Evolutionary conservation across 2,329 filamentous ascomycete genomes (phyloP).

Genomic region (Cordyceps pruinosa): DNA sequence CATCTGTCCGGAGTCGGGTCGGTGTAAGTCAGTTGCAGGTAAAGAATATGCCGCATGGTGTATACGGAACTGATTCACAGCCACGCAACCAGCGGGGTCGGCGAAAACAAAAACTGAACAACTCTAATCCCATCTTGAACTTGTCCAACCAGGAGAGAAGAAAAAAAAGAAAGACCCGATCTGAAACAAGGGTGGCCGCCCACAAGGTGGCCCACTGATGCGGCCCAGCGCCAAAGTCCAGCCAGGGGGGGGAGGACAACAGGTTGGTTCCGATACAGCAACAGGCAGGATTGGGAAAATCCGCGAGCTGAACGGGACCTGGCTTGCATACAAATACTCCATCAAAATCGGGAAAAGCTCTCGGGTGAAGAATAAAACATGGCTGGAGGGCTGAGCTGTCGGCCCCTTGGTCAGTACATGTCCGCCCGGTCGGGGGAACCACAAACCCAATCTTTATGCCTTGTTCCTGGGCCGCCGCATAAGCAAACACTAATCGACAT

Average conservation of each 20-base stretch:
- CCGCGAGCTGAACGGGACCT: not conserved
- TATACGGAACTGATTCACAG: not conserved
- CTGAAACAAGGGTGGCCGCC: conserved; percentile 10
- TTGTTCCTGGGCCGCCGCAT: not conserved
- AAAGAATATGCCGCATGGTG: not conserved
- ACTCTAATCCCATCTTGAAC: not conserved
- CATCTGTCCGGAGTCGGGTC: not conserved
- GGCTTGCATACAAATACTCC: not conserved
- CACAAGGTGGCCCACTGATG: conserved; percentile 3
- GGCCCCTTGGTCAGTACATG: no score
- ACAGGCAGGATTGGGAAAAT: not conserved
- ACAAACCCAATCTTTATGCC: not conserved
- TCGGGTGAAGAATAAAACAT: not conserved
- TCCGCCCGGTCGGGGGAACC: no score
- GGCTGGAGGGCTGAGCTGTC: no score
- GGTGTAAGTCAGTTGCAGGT: not conserved
- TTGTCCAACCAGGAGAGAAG: not conserved
- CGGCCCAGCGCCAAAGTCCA: not conserved
- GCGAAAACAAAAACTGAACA: not conserved
- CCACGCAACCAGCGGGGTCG: not conserved
- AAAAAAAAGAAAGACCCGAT: conserved; percentile 4
- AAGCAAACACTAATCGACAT: not conserved
- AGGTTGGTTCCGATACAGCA: not conserved
- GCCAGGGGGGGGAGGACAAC: not conserved
- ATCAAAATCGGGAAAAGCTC: not conserved